phyloP scores from a whole-genome alignment of 1,284 basidiomycete genomes.

The Volvariella surrecta region DNA sequence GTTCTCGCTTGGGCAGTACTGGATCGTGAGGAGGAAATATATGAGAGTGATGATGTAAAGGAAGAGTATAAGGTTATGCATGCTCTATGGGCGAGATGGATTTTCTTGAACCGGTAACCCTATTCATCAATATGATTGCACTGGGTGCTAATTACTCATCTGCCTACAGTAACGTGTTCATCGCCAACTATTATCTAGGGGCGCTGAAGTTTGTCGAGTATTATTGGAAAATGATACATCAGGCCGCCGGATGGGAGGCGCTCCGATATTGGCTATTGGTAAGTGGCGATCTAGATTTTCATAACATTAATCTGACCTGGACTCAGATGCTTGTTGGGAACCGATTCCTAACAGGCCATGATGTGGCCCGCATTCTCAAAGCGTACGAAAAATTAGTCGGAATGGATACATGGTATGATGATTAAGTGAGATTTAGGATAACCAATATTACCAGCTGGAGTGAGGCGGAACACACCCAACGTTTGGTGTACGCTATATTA shows the following conservation, averaged over 20 bases:
- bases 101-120: slow-evolving; percentile 49
- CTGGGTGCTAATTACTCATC: slow-evolving; percentile 1
- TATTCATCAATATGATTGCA: slow-evolving; percentile 9
- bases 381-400: slow-evolving; percentile 37
- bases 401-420: slow-evolving; percentile 28
- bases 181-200: slow-evolving; percentile 45
- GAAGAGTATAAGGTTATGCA: slow-evolving; percentile 72
- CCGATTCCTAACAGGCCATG: slow-evolving; percentile 32
- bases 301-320: background rate
- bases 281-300: slow-evolving; percentile 13
- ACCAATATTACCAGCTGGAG: too few relatives aligned
- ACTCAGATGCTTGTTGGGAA: slow-evolving; percentile 36
- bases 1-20: slow-evolving; percentile 56
- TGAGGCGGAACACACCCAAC: too few relatives aligned
- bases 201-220: slow-evolving; percentile 43
- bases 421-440: too few relatives aligned
- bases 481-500: too few relatives aligned
- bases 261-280: slow-evolving; percentile 56
- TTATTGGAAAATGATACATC: slow-evolving; percentile 56
- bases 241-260: slow-evolving; percentile 59
- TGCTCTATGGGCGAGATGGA: slow-evolving; percentile 69
- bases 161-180: slow-evolving; percentile 24
- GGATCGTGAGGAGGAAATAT: slow-evolving; percentile 66
- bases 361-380: slow-evolving; percentile 35
- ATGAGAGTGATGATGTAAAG: slow-evolving; percentile 52